These are phyloP conservation scores for Ophiosphaerella korrae DNA, from an alignment of 2,329 filamentous ascomycete species.

Conservation along the genomic window DNA sequence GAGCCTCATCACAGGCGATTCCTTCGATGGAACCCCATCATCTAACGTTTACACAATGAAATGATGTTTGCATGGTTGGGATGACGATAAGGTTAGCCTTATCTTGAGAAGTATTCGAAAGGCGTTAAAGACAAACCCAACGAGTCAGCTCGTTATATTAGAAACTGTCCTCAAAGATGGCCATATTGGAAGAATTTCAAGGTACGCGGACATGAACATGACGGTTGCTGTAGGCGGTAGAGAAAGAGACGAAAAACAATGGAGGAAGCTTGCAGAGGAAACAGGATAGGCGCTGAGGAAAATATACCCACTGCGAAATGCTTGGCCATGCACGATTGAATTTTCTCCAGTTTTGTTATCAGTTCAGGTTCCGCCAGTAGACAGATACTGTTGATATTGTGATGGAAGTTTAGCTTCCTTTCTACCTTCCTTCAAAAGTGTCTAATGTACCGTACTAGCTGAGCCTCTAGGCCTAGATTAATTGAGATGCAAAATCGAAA, in stretches of 20 bases:
- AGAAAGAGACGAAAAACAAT: slow-evolving; percentile 41
- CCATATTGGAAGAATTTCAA: slow-evolving; percentile 32
- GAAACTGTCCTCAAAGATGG: slow-evolving; percentile 45
- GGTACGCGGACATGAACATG: slow-evolving; percentile 53
- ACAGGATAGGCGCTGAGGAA: slow-evolving; percentile 37
- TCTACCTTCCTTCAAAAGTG: too few relatives aligned
- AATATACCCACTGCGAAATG: slow-evolving; percentile 21
- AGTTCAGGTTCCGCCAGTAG: too few relatives aligned
- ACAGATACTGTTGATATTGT: too few relatives aligned
- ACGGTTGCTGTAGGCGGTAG: slow-evolving; percentile 43
- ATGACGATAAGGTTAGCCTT: slow-evolving; percentile 35
- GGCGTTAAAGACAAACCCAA: slow-evolving; percentile 36
- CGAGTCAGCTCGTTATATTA: slow-evolving; percentile 6
- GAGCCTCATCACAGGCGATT: slow-evolving; percentile 42
- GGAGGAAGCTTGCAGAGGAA: slow-evolving; percentile 32
- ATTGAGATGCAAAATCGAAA: too few relatives aligned
- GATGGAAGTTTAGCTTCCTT: too few relatives aligned
- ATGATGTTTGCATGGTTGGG: slow-evolving; percentile 53
- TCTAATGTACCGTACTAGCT: too few relatives aligned
- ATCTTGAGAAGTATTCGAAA: slow-evolving; percentile 41
- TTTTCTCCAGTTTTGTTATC: too few relatives aligned
- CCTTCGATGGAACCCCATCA: slow-evolving; percentile 42
- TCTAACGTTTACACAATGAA: slow-evolving; percentile 46
- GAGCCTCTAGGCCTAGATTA: too few relatives aligned
- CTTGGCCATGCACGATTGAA: slow-evolving; percentile 11